Base-by-base conservation (phyloP, 768 basidiomycete genomes). In the Grammothele lineata region DNA sequence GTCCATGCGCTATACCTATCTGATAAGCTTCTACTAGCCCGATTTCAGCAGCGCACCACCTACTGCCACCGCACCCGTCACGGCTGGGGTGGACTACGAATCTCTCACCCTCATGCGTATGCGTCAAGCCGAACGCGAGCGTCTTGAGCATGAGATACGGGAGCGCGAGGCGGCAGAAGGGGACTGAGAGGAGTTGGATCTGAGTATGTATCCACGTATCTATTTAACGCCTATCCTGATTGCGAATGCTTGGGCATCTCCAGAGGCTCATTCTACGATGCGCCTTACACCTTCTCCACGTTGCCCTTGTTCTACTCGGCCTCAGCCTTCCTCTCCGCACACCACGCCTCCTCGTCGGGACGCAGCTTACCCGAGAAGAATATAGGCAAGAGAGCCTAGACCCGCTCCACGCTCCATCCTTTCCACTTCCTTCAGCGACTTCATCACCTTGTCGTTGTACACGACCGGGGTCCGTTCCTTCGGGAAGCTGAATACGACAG, bases 31-130 rank as follows among this genome's bases (percentile, higher is more conserved):
- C n/a, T 14, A 22, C 1, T 41, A 63, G 62, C 58, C 62, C 12
- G 58, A 60, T 25, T 4, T 57, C 3, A 37, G 27, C 17, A 37
- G 60, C 3, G 12, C 25, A 1, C 46, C 51, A 1, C 37, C 39
- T 11, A 36, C 52, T 5, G 36, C 48, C 8, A 50, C 60, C 18
- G 50, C 59, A 15, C 34, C 57, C n/a, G 62, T 58, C 18, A 19
- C 37, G 0, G 59, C 70, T 10, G 76, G 76, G 2, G 55, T 91
- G 39, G 86, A 91, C 60, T 92, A 84, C 46, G 90, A 92, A 65
- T 79, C 83, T 3, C 59, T 91, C 49, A 92, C 87, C 1, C 71
- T 92, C 27, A 76, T 92, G 74, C 78, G 89, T 4, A 70, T 93
- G 61, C 73, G 89, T 27, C 86, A 92, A 58, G 87, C 89, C 0